Evolutionary conservation across 2,329 filamentous ascomycete genomes (phyloP), one percentile per base, ranked within the genome.

Genomic region (Mollisia scopiformis): DNA sequence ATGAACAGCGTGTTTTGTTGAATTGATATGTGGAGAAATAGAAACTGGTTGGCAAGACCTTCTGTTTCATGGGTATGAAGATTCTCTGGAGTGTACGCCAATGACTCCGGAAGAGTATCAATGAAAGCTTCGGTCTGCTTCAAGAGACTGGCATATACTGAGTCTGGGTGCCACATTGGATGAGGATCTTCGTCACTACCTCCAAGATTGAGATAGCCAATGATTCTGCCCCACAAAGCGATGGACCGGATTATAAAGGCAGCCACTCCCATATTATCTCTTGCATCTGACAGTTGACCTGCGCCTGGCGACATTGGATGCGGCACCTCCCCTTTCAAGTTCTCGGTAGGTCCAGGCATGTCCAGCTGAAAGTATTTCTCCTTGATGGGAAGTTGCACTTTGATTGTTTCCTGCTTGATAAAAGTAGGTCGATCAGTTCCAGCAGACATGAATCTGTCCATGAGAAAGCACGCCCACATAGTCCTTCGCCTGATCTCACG

Each of bases 391-490:
- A 99, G 78, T 65, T 95, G 94, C 16, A 97, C 92, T 67, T 92
- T 89, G 63, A 98, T 84, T 58, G 91, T 92, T 66, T 95, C 91
- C 74, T 97, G 93, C 66, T 91, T 89, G 57, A 97, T 89, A 68
- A 97, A 97, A 56, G 92, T 91, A 21, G 95, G 95, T 37, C 94
- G 85, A 70, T 97, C 93, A 2, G 92, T 96, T 1, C 95, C 94
- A 1, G 93, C 97, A 0, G 94, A 97, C 76, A 96, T 97, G 80
- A 97, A 97, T 0, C 94, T 88, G 74, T 99, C 95, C 93, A 98
- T 97, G 59, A 97, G 76, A 71, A 97, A 97, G 73, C 94, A 98
- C 13, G 93, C 91, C 95, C 95, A 99, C 94, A 99, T 98, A 2
- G 93, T 95, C 59, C 95, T 86, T 67, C 95, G 82, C 62, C 95